Base-by-base conservation (phyloP, 371 early-diverging fungal genomes). In the Mortierella sp. region DNA sequence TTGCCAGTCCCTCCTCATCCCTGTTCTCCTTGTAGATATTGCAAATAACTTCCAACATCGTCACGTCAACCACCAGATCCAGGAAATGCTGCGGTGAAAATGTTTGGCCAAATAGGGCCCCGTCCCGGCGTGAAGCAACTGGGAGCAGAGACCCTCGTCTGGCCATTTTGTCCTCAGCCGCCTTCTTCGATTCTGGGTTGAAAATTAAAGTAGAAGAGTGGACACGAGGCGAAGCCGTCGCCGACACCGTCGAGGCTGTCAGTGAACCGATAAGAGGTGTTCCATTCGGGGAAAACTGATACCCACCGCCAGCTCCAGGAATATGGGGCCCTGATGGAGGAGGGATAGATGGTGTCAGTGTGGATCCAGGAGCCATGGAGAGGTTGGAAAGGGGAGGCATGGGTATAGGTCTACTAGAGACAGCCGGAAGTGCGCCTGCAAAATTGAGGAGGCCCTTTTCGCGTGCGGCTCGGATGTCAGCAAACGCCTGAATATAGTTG, bases 11-110 rank as follows among this genome's bases (percentile, higher is more conserved):
- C 6, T 63, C 64, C 0, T 24, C n/a, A 32, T 73, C 64, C 44
- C 66, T 72, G 43, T 30, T 51, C 47, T 64, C 55, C 44, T 68
- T 73, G 49, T 41, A 60, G 28, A 69, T n/a, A 26, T 37, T 30
- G 15, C 70, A 68, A 50, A 76, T 50, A 44, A 64, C 30, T 30
- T 76, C 76, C 61, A 76, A 37, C 30, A 69, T 32, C 12, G 69
- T 34, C 32, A 68, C 5, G 24, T 73, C 75, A 54, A 63, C 67
- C 19, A 64, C 27, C 47, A 64, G 30, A 17, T 73, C 75, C 15
- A 73, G 50, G 50, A 67, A 72, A n/a, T 50, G 41, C 23, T 63
- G 59, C 15, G 47, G 47, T 6, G 58, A 26, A 21, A 37, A 42
- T 44, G 12, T 50, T 31, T 11, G 44, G 23, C 44, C 37, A 7